Evolutionary conservation across 768 basidiomycete species (phyloP).

Genomic region (Leccinum boreale): DNA sequence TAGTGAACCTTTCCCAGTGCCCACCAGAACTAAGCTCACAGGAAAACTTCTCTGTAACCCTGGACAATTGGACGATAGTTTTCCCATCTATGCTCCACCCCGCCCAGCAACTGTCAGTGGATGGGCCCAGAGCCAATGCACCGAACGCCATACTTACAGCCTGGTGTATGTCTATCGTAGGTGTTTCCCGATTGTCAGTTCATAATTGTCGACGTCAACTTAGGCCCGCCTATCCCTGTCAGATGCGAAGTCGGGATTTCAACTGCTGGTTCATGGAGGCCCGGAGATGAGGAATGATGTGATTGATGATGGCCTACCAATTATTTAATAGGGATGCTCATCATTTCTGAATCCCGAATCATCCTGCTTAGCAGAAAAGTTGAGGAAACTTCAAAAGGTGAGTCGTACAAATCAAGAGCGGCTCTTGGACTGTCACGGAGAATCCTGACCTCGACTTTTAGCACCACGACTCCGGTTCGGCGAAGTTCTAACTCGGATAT

Average conservation of each 20-base stretch:
- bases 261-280: neutral
- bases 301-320: neutral
- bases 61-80: slow-evolving; percentile 18
- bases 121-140: neutral
- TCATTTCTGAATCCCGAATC: neutral
- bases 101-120: neutral
- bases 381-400: neutral
- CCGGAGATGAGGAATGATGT: neutral
- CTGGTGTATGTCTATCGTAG: neutral
- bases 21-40: slow-evolving; percentile 1
- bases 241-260: neutral
- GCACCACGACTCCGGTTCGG: slow-evolving; percentile 2
- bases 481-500: neutral
- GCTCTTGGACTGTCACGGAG: neutral
- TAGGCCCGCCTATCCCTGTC: neutral
- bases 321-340: neutral
- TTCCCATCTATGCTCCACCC: slow-evolving; percentile 9
- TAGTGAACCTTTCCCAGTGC: slow-evolving; percentile 19
- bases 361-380: neutral
- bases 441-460: neutral
- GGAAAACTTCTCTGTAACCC: slow-evolving; percentile 12
- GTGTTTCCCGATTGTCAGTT: neutral
- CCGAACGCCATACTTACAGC: neutral
- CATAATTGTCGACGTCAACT: neutral
- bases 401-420: neutral